phyloP scores from a whole-genome alignment of 257 asterid species.

The Lithospermum erythrorhizon region DNA sequence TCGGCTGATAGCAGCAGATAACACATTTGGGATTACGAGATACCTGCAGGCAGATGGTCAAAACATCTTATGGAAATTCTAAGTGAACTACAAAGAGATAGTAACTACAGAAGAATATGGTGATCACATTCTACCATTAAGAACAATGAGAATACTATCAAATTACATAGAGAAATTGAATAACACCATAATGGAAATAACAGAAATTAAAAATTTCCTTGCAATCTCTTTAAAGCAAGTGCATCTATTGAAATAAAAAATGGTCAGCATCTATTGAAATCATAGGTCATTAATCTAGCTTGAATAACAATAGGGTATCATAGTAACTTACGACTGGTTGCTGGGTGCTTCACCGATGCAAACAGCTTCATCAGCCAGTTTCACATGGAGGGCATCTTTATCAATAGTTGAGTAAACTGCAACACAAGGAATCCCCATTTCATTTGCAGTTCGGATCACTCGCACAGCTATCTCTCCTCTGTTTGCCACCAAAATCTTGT shows the following conservation, averaged over 20 bases:
- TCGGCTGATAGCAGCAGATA: conserved; percentile 86
- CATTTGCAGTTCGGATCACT: conserved; percentile 95
- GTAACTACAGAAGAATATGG: too few relatives aligned
- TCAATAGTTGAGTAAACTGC: conserved; percentile 96
- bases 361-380: conserved; percentile 96
- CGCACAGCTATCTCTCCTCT: conserved; percentile 99
- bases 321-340: conserved; percentile 78
- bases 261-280: too few relatives aligned
- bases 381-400: conserved; percentile 93
- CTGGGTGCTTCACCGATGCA: conserved; percentile 99
- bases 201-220: too few relatives aligned
- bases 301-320: neutral
- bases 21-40: conserved; percentile 69
- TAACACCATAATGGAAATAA: too few relatives aligned
- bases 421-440: conserved; percentile 97
- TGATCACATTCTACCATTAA: too few relatives aligned
- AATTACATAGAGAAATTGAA: too few relatives aligned
- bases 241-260: too few relatives aligned
- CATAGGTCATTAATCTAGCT: too few relatives aligned
- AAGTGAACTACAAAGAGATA: neutral
- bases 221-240: too few relatives aligned
- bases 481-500: conserved; percentile 88
- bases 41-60: conserved; percentile 39
- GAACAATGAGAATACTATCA: too few relatives aligned
- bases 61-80: neutral